Base-by-base conservation (phyloP, 768 basidiomycete genomes). In the Serendipita sp. region DNA sequence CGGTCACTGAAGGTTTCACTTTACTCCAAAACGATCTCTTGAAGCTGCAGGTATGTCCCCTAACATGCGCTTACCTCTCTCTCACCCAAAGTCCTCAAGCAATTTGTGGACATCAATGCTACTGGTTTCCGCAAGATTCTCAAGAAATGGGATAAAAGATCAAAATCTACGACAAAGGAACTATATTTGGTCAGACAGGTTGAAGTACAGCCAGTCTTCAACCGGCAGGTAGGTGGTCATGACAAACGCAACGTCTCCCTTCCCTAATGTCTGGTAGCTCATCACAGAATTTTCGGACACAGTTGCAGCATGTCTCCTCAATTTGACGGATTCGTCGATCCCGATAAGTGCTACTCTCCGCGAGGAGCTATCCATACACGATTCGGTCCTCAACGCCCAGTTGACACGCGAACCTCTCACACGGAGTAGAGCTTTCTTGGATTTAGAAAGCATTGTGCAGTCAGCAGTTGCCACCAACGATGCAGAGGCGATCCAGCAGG, bases 141-240 rank as follows among this genome's bases (percentile, higher is more conserved):
- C 67, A 98, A 99, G 72, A 99, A 99, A 73, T 99, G 92, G 81
- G 96, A 98, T 75, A 99, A 98, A 75, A 83, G 92, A 54, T 92
- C 92, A 44, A 96, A 86, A 47, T 92, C 90, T 1, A 85, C 86
- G 24, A 98, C 90, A n/a, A 97, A 93, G 72, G 96, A 99, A 71
- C 80, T 98, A 3, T 98, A 98, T 74, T 83, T 99, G 18, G 83
- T 90, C 53, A 84, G 96, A 35, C 96, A 98, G 73, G 94, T 99
- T 1, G 96, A 99, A 69, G 89, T 98, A n/a, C 96, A 98, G 70
- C 96, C 94, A 0, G 92, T 94, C 47, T 97, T 97, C 76, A 94
- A 97, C 72, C 79, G 94, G 75, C 92, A 94, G 78, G 90, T 88
- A 65, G 64, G 81, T 72, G 4, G 38, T 41, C 38, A 24, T 41